Percentiles rank a stretch among this genome's conserved stretches.
phyloP scores from a whole-genome alignment of 2,329 filamentous ascomycete species.

The Cladosporium sp. region DNA sequence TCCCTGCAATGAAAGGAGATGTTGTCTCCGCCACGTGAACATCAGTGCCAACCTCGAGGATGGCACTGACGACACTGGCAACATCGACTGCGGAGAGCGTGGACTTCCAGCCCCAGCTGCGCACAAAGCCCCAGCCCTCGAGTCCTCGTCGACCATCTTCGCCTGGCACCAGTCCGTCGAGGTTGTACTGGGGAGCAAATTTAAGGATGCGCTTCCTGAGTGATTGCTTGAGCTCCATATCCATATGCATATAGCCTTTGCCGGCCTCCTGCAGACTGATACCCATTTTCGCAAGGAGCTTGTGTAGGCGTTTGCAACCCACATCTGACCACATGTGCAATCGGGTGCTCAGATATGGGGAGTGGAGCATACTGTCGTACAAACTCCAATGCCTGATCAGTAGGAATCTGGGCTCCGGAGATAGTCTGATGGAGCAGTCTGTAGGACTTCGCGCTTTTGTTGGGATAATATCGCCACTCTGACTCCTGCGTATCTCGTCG shows the following conservation, averaged over 20 bases:
- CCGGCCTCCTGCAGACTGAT: constrained; percentile 90
- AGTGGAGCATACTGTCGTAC: constrained; percentile 98
- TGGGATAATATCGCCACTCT: constrained; percentile 77
- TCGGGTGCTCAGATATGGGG: constrained; percentile 85
- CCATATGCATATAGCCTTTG: constrained; percentile 97
- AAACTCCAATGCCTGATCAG: constrained; percentile 94
- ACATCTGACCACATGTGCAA: constrained; percentile 92
- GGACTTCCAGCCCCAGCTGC: constrained; percentile 96
- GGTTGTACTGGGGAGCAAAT: constrained; percentile 87
- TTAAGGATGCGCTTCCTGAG: constrained; percentile 80
- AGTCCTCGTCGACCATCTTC: constrained; percentile 64
- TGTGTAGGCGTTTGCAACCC: constrained; percentile 83
- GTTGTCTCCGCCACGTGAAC: constrained; percentile 16
- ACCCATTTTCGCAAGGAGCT: constrained; percentile 96
- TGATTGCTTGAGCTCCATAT: constrained; percentile 90
- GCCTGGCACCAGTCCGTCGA: constrained; percentile 86
- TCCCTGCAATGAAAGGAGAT: constrained; percentile 8
- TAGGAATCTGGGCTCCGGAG: constrained; percentile 88
- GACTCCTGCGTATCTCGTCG: constrained; percentile 46
- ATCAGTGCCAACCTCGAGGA: constrained; percentile 74
- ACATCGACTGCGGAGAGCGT: constrained; percentile 91
- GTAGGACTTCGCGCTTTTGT: constrained; percentile 84
- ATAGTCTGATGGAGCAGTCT: constrained; percentile 86
- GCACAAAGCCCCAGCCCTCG: constrained; percentile 94
- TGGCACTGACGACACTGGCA: constrained; percentile 83